These are phyloP conservation scores for Claviceps quebecensis DNA, from an alignment of 2,329 filamentous ascomycete species.

Conservation along the genomic window DNA sequence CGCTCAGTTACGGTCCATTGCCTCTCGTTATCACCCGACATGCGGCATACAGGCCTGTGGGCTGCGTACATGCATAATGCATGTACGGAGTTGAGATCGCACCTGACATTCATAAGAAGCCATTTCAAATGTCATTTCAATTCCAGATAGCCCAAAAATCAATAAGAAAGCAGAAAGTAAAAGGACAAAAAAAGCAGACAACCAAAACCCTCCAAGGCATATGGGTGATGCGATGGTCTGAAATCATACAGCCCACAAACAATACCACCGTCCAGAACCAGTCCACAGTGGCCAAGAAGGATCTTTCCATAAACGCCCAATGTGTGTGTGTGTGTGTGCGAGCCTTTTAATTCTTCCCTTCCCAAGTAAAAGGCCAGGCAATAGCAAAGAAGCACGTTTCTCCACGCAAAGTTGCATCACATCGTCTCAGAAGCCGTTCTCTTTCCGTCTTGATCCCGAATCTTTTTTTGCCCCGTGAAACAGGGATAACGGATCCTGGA, in stretches of 20 bases:
- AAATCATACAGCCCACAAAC: background rate
- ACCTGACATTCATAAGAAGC: background rate
- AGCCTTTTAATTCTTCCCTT: background rate
- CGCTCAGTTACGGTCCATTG: no score
- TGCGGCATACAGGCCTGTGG: no score
- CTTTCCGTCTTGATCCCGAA: background rate
- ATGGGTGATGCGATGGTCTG: conserved; percentile 1
- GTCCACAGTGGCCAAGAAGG: conserved; percentile 4
- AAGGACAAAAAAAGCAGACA: background rate
- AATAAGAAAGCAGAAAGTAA: background rate
- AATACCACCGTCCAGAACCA: background rate
- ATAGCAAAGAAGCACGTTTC: background rate
- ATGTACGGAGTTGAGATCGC: no score
- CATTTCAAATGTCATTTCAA: background rate
- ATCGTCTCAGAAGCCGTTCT: background rate
- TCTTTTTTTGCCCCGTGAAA: conserved; percentile 5
- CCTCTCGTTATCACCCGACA: no score
- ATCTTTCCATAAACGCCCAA: conserved; percentile 5
- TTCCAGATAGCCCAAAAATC: conserved; percentile 3
- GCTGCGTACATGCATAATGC: no score
- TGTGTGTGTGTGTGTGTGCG: conserved; percentile 4
- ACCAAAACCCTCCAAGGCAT: background rate
- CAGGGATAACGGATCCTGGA: background rate
- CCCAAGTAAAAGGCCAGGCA: background rate
- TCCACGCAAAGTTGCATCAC: background rate